phyloP scores from a whole-genome alignment of 208 protist species.

The Tritrichomonas foetus region DNA sequence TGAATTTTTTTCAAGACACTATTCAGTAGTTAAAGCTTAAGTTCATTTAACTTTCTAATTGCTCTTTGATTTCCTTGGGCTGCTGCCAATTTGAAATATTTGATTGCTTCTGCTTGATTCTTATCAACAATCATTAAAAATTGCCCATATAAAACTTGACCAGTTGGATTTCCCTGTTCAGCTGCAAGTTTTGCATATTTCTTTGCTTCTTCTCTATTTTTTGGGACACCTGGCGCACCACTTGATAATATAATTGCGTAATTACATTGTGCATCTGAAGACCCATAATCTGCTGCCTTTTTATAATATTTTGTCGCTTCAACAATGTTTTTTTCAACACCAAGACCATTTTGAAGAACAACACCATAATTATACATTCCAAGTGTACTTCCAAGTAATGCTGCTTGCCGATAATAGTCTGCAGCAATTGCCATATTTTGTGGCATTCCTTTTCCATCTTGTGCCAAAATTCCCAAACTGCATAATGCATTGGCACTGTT shows the following conservation, averaged over 20 bases:
- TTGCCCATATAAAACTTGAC: not conserved
- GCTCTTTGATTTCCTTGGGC: not conserved
- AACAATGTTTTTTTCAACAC: not conserved
- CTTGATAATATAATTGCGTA: not conserved
- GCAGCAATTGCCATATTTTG: not conserved
- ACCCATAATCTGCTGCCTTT: not conserved
- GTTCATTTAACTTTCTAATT: not conserved
- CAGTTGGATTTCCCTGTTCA: not conserved
- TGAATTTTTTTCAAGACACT: too few relatives aligned
- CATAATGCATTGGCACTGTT: not conserved
- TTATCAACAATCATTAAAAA: not conserved
- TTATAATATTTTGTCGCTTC: not conserved
- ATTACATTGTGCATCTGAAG: not conserved
- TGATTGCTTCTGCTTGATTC: not conserved
- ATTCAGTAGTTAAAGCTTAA: too few relatives aligned
- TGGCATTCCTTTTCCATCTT: not conserved
- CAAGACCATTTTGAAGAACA: not conserved
- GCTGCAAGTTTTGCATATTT: not conserved
- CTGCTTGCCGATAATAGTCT: not conserved
- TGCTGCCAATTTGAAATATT: not conserved
- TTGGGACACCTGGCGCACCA: not conserved
- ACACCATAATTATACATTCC: constrained; percentile 11
- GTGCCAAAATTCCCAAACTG: not conserved
- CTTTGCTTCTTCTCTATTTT: not conserved
- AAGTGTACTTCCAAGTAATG: not conserved